Conservation (phyloP, 345 rosid species). For the Eucalyptus cladocalyx region DNA sequence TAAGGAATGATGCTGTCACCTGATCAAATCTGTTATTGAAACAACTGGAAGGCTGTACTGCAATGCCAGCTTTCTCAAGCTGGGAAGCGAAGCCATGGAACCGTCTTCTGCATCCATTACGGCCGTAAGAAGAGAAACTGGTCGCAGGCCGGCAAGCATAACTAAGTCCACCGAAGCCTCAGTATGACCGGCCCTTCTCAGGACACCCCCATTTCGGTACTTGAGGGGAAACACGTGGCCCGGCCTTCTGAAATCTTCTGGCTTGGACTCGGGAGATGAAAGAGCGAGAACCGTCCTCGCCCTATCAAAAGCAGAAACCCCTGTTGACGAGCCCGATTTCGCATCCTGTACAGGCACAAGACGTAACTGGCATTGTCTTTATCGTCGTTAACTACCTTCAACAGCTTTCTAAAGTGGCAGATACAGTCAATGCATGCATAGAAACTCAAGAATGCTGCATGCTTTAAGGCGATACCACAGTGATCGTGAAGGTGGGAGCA, state of each 20-base stretch:
- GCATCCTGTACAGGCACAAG: slow-evolving; percentile 36
- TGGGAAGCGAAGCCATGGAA: slow-evolving; percentile 44
- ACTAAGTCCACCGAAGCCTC: slow-evolving; percentile 83
- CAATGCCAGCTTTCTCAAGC: slow-evolving; percentile 36
- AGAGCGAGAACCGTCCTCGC: slow-evolving; percentile 66
- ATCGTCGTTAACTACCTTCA: neutral
- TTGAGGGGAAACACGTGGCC: slow-evolving; percentile 92
- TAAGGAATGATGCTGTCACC: slow-evolving; percentile 10
- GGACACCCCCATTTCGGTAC: slow-evolving; percentile 79
- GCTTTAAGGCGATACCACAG: slow-evolving; percentile 27
- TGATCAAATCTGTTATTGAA: slow-evolving; percentile 74
- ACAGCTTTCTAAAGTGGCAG: neutral
- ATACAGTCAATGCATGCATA: neutral
- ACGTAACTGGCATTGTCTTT: neutral
- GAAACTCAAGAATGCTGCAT: too few relatives aligned
- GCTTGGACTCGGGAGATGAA: slow-evolving; percentile 40
- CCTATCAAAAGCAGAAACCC: slow-evolving; percentile 70
- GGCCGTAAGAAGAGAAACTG: slow-evolving; percentile 63
- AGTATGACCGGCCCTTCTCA: slow-evolving; percentile 80
- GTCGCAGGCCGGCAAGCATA: slow-evolving; percentile 42
- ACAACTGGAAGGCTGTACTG: slow-evolving; percentile 48
- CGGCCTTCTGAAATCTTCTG: slow-evolving; percentile 71
- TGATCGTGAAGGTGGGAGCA: slow-evolving; percentile 79
- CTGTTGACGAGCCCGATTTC: slow-evolving; percentile 50
- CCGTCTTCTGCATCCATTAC: slow-evolving; percentile 61